Evolutionary conservation across 352 stramenopile species (phyloP).

Genomic region (Phytophthora crassamura): DNA sequence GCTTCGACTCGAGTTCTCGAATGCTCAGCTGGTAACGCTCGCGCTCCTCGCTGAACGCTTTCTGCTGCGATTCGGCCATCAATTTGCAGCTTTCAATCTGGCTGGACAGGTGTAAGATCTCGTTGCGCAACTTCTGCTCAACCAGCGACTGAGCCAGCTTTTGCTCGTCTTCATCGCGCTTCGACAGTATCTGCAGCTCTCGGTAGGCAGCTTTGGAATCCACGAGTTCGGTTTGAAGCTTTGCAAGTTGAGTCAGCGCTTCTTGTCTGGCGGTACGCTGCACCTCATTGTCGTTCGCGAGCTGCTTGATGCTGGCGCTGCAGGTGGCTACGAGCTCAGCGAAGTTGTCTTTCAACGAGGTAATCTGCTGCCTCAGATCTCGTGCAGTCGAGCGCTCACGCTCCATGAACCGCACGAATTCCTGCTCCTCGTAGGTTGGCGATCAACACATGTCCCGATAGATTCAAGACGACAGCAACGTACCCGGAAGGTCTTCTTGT

Average conservation of each 20-base stretch:
- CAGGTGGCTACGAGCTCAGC: constrained; percentile 30
- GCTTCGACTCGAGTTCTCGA: constrained; percentile 47
- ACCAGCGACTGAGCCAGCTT: constrained; percentile 43
- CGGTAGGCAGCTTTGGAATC: constrained; percentile 13
- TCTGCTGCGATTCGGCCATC: constrained; percentile 40
- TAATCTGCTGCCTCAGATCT: constrained; percentile 48
- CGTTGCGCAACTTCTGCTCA: constrained; percentile 72
- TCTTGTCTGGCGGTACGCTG: constrained; percentile 13
- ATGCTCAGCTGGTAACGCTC: constrained; percentile 41
- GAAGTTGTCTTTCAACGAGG: constrained; percentile 46
- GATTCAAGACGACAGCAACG: constrained; percentile 1
- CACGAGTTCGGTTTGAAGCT: constrained; percentile 28
- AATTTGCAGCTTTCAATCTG: constrained; percentile 61
- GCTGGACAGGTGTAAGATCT: constrained; percentile 67
- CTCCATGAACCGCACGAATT: constrained; percentile 77
- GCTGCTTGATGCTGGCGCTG: constrained; percentile 19
- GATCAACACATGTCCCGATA: not conserved
- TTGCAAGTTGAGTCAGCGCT: constrained; percentile 25
- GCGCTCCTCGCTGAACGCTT: constrained; percentile 37
- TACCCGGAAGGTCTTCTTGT: constrained; percentile 77
- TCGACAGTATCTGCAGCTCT: constrained; percentile 35
- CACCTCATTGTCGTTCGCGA: constrained; percentile 34
- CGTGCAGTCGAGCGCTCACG: constrained; percentile 51
- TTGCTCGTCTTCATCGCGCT: constrained; percentile 48
- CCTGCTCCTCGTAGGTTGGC: constrained; percentile 27